Evolutionary conservation across 2,329 filamentous ascomycete genomes (phyloP).

Genomic region (Capronia americana): DNA sequence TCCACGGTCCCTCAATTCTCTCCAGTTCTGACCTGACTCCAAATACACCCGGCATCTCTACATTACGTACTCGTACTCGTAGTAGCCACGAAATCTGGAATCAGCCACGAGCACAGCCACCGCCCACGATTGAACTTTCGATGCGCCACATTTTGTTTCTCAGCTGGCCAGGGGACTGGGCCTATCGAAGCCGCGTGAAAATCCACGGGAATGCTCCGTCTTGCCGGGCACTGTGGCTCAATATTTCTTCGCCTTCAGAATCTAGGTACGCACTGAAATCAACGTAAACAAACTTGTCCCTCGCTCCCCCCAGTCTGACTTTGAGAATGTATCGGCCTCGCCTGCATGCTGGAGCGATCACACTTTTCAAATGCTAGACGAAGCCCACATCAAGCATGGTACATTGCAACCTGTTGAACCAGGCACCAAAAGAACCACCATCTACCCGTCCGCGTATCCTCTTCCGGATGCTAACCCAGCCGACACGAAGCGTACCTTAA

Average conservation of each 20-base stretch:
- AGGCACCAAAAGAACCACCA: too few relatives aligned
- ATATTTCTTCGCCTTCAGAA: neutral
- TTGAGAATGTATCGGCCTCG: too few relatives aligned
- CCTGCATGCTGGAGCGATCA: too few relatives aligned
- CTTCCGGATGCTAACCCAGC: too few relatives aligned
- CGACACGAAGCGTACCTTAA: too few relatives aligned
- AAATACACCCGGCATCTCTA: neutral
- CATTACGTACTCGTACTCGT: neutral
- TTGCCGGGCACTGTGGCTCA: neutral
- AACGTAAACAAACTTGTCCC: too few relatives aligned
- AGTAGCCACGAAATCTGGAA: neutral
- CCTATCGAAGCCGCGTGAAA: neutral
- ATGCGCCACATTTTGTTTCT: neutral
- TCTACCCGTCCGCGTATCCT: too few relatives aligned
- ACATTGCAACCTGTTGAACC: too few relatives aligned
- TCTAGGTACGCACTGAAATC: neutral
- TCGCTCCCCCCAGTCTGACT: too few relatives aligned
- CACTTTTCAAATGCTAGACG: too few relatives aligned
- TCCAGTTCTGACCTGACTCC: neutral
- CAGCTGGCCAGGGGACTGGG: neutral
- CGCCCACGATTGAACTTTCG: neutral
- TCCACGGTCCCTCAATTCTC: neutral
- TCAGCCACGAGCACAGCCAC: constrained; percentile 16
- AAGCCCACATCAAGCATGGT: neutral
- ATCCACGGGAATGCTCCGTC: neutral